A percentile compares a stretch with the other conserved stretches of the same genome.
These are phyloP conservation scores for Sextonia rubra DNA, from an alignment of 164 flowering plant species.

Conservation along the genomic window DNA sequence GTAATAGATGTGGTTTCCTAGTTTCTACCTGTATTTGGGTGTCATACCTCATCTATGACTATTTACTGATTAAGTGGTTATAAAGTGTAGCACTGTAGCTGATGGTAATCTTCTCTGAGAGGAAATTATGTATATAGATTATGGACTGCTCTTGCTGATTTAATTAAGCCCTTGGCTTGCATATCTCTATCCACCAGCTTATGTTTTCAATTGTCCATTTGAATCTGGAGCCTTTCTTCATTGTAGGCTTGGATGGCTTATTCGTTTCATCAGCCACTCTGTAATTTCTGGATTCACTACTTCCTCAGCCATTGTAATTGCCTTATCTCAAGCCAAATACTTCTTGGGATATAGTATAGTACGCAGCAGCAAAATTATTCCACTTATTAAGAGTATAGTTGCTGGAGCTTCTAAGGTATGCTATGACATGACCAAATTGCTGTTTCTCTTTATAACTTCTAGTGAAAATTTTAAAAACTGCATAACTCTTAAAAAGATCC, in stretches of 20 bases:
- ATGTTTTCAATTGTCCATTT: neutral
- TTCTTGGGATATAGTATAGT: slow-evolving; percentile 82
- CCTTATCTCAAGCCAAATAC: slow-evolving; percentile 87
- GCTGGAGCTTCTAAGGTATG: slow-evolving; percentile 67
- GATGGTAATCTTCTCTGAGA: neutral
- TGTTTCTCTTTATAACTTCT: neutral
- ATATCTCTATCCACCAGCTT: neutral
- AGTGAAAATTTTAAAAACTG: neutral
- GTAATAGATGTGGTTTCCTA: neutral
- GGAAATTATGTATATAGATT: neutral
- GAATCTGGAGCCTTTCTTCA: slow-evolving; percentile 4
- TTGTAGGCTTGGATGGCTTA: slow-evolving; percentile 88
- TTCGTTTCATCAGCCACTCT: slow-evolving; percentile 93
- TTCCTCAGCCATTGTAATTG: slow-evolving; percentile 92
- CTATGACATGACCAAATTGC: slow-evolving; percentile 2
- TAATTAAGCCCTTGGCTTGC: neutral
- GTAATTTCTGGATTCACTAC: slow-evolving; percentile 98
- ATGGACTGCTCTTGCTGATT: neutral
- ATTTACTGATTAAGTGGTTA: neutral
- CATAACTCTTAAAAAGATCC: neutral
- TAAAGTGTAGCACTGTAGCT: neutral
- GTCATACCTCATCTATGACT: neutral
- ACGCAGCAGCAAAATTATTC: slow-evolving; percentile 82
- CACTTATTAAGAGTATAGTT: slow-evolving; percentile 71
- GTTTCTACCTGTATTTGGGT: neutral